Base-by-base conservation (phyloP, 345 rosid genomes). In the Capsella bursapastoris region DNA sequence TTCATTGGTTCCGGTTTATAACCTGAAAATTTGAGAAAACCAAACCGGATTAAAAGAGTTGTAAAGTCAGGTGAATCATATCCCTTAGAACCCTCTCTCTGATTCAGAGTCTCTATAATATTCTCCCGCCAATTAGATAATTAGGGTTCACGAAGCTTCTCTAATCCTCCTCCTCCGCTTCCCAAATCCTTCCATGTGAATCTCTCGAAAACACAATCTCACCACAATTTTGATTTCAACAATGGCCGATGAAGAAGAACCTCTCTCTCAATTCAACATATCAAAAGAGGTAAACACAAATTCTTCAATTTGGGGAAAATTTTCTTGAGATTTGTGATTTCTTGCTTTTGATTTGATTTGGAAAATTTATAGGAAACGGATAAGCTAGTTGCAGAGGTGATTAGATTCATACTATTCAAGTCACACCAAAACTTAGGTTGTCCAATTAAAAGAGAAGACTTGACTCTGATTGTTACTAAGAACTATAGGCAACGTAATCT, bases 331-430 rank as follows among this genome's bases (percentile, higher is more conserved):
- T 52, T 25, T 38, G n/a, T 2, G 0, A 5, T 6, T 0, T 52
- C 18, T 44, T 4, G 7, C 10, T 6, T 34, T 34, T 34, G 50
- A 5, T 18, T 35, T 51, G 49, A 50, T 49, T 49, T 16, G 11
- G 5, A 43, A 6, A 32, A 34, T 6, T 6, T 32, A 22, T 15
- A 79, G 94, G 98, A 91, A 80, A 85, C 84, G 77, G 98, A 91
- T 81, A 94, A 94, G 88, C 89, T 91, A 58, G 96, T 91, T 18
- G 87, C 89, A 1, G 98, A 94, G 82, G 90, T 88, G 70, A 85
- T 94, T 6, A 91, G 98, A 55, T 86, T 85, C 64, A 66, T 88
- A 72, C 83, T 94, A 12, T 94, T 94, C 75, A 94, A 86, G 75
- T 84, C 87, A 1, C 92, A 90, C 62, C 93, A 90, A 64, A 90